Evolutionary conservation across 768 basidiomycete genomes (phyloP).

Genomic region (Thelephora ganbajun): DNA sequence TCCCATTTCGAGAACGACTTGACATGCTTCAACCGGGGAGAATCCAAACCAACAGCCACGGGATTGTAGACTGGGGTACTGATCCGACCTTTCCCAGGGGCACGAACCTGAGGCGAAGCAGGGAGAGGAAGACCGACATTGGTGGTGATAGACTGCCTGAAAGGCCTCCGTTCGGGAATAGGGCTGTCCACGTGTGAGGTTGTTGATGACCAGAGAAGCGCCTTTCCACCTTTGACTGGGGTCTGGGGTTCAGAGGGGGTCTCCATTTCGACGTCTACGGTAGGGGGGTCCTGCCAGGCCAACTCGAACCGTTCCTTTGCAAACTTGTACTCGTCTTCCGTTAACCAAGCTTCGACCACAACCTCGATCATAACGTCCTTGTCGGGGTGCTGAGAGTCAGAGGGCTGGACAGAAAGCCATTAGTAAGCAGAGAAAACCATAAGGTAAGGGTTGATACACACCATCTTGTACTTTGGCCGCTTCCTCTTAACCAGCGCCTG

Average conservation of each 20-base stretch:
- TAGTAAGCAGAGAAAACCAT: slow-evolving; percentile 4
- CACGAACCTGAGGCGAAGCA: slow-evolving; percentile 17
- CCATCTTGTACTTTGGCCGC: slow-evolving; percentile 61
- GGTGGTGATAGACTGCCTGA: slow-evolving; percentile 33
- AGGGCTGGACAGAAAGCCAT: slow-evolving; percentile 32
- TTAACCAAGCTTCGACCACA: slow-evolving; percentile 68
- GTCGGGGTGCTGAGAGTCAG: slow-evolving; percentile 70
- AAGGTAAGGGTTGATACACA: slow-evolving; percentile 17
- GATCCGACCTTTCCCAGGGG: slow-evolving; percentile 17
- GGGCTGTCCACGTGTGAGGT: slow-evolving; percentile 21
- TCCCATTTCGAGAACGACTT: slow-evolving; percentile 69
- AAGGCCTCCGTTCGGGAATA: slow-evolving; percentile 17
- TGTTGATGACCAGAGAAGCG: slow-evolving; percentile 57
- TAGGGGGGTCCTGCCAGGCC: slow-evolving; percentile 54
- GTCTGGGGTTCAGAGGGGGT: slow-evolving; percentile 29
- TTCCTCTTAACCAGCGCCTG: slow-evolving; percentile 61
- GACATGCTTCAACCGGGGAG: slow-evolving; percentile 33
- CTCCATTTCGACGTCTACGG: slow-evolving; percentile 9
- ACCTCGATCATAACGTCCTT: slow-evolving; percentile 52
- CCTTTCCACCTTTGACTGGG: slow-evolving; percentile 40
- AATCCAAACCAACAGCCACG: slow-evolving; percentile 28
- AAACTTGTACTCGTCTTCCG: slow-evolving; percentile 55
- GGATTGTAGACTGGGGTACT: slow-evolving; percentile 20
- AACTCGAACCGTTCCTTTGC: slow-evolving; percentile 48
- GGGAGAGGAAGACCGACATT: slow-evolving; percentile 26